Evolutionary conservation across 441 rosid genomes (phyloP).

Genomic region (Viola pubescens): DNA sequence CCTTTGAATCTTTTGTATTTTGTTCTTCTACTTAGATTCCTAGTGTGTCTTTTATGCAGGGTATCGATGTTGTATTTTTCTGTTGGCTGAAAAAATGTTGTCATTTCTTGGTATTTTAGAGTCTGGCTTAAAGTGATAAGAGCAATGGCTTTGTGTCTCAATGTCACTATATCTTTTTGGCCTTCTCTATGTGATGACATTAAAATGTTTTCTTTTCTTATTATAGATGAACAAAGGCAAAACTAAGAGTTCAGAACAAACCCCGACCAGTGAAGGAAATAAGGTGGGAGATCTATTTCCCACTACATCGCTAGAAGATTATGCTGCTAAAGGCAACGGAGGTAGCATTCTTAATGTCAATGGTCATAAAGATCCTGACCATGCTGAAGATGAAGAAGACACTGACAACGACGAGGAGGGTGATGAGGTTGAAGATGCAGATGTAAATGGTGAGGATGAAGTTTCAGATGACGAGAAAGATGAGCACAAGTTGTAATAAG

Average conservation of each 20-base stretch:
- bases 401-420: slow-evolving; percentile 10
- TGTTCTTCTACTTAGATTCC: background rate
- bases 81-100: too few relatives aligned
- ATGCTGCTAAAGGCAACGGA: slow-evolving; percentile 46
- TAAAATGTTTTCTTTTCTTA: too few relatives aligned
- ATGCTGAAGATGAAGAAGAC: slow-evolving; percentile 12
- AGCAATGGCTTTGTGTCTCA: background rate
- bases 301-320: slow-evolving; percentile 64
- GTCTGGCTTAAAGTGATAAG: background rate
- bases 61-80: too few relatives aligned
- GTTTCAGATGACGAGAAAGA: background rate
- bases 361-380: slow-evolving; percentile 8
- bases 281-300: slow-evolving; percentile 86
- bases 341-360: slow-evolving; percentile 16
- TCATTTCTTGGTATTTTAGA: too few relatives aligned
- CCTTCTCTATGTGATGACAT: background rate
- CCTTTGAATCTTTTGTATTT: background rate
- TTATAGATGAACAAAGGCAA: slow-evolving; percentile 34
- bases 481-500: slow-evolving; percentile 1
- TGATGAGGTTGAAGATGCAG: slow-evolving; percentile 21
- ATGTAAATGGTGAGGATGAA: slow-evolving; percentile 5
- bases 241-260: slow-evolving; percentile 34
- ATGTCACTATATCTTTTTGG: background rate
- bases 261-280: slow-evolving; percentile 36
- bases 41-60: background rate